These are phyloP conservation scores for Fusarium denticulatum DNA, from an alignment of 2,329 filamentous ascomycete genomes.

Conservation along the genomic window DNA sequence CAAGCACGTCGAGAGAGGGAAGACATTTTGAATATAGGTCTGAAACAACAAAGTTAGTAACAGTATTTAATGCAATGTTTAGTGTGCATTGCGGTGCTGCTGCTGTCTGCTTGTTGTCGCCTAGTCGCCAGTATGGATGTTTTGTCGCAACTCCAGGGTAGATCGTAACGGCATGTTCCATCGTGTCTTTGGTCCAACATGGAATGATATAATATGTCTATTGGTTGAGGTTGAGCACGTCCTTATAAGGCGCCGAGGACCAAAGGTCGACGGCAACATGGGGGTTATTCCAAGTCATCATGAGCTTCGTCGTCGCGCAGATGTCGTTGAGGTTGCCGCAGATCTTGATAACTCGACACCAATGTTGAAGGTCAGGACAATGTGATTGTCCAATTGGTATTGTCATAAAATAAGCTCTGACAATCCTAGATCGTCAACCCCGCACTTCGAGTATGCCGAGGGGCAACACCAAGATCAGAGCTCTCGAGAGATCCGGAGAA, in stretches of 20 bases:
- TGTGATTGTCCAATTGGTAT: neutral
- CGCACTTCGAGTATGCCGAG: slow-evolving; percentile 24
- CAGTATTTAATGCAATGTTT: neutral
- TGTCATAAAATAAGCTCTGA: neutral
- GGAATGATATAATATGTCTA: neutral
- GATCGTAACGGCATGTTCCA: neutral
- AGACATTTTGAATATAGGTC: slow-evolving; percentile 67
- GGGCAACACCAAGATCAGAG: slow-evolving; percentile 13
- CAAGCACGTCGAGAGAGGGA: slow-evolving; percentile 84
- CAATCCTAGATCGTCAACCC: slow-evolving; percentile 18
- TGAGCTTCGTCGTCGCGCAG: neutral
- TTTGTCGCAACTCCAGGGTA: neutral
- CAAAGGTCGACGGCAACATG: neutral
- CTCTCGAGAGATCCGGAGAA: neutral
- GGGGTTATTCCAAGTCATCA: neutral
- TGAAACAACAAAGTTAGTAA: slow-evolving; percentile 23
- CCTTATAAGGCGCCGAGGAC: neutral
- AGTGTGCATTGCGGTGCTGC: slow-evolving; percentile 6
- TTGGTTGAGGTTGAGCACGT: neutral
- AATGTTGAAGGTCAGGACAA: neutral
- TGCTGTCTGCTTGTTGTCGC: neutral
- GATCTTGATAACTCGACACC: too few species aligned
- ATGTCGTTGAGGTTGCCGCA: neutral
- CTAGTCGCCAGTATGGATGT: neutral
- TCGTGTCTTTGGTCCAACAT: neutral